A percentile compares a stretch with the other conserved stretches of the same genome.
Evolutionary conservation across 1,139 yeast genomes (phyloP).

Genomic region (Suhomyces bolitotheri): DNA sequence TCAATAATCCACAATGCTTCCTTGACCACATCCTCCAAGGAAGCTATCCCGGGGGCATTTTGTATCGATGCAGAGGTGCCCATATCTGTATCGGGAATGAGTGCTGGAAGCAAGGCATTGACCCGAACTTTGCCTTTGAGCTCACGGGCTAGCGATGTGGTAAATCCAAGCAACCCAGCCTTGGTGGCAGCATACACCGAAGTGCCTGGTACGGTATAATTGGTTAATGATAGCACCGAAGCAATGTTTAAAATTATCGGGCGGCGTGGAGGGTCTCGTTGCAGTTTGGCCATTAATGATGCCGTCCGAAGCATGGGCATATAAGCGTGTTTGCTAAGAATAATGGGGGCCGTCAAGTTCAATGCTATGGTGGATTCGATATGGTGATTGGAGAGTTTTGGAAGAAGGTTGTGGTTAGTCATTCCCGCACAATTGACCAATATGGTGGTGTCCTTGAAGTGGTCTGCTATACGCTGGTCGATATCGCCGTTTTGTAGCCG

Average conservation of each 20-base stretch:
- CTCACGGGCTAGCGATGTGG: constrained; percentile 64
- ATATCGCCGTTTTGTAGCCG: constrained; percentile 5
- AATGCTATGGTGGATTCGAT: constrained; percentile 54
- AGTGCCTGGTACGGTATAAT: constrained; percentile 57
- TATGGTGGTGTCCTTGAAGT: constrained; percentile 37
- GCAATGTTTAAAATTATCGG: constrained; percentile 63
- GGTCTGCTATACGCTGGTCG: constrained; percentile 16
- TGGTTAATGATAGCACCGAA: constrained; percentile 58
- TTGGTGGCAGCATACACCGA: constrained; percentile 79
- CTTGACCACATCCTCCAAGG: constrained; percentile 27
- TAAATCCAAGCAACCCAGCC: constrained; percentile 72
- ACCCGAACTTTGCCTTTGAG: constrained; percentile 54
- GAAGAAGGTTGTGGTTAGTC: constrained; percentile 59
- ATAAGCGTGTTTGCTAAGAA: constrained; percentile 47
- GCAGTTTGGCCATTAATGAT: constrained; percentile 9
- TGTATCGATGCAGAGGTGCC: constrained; percentile 34
- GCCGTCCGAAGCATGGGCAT: constrained; percentile 49
- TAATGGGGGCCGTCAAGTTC: constrained; percentile 68
- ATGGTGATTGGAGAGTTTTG: constrained; percentile 42
- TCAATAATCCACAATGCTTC: constrained; percentile 31
- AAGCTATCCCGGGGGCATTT: constrained; percentile 21
- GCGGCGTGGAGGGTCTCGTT: neutral
- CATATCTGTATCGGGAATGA: constrained; percentile 76
- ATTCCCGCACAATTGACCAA: constrained; percentile 83
- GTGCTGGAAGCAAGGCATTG: constrained; percentile 71